Evolutionary conservation across 2,329 filamentous ascomycete species (phyloP).

Genomic region (Microascus cirrosus): DNA sequence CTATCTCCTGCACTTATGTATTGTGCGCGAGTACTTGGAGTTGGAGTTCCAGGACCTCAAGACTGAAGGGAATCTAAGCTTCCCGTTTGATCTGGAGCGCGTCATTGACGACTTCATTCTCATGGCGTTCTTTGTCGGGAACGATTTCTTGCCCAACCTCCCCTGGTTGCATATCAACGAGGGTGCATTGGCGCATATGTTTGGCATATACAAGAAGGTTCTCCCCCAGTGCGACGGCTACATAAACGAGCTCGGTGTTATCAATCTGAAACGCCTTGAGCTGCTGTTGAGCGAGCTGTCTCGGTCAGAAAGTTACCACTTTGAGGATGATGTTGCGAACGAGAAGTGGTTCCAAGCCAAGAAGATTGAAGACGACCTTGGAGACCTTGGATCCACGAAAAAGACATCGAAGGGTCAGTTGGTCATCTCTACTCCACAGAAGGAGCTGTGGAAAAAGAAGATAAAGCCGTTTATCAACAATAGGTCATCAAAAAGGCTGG

Average conservation of each 20-base stretch:
- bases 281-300: slow-evolving; percentile 73
- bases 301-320: slow-evolving; percentile 84
- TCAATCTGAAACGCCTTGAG: slow-evolving; percentile 72
- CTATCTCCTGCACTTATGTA: slow-evolving; percentile 92
- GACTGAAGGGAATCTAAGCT: slow-evolving; percentile 56
- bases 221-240: slow-evolving; percentile 83
- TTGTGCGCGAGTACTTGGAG: slow-evolving; percentile 93
- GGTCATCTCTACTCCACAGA: slow-evolving; percentile 69
- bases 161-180: slow-evolving; percentile 98
- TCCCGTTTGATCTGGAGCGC: slow-evolving; percentile 85
- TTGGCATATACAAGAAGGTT: slow-evolving; percentile 86
- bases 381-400: slow-evolving; percentile 46
- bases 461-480: slow-evolving; percentile 76
- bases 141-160: slow-evolving; percentile 96
- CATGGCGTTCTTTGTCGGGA: slow-evolving; percentile 98
- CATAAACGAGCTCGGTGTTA: slow-evolving; percentile 89
- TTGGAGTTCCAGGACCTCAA: slow-evolving; percentile 93
- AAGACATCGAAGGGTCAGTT: slow-evolving; percentile 49
- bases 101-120: slow-evolving; percentile 99
- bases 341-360: slow-evolving; percentile 89
- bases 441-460: slow-evolving; percentile 65
- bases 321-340: slow-evolving; percentile 81
- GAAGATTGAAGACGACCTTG: slow-evolving; percentile 54
- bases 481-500: slow-evolving; percentile 51
- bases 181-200: slow-evolving; percentile 93